Base-by-base conservation (phyloP, 352 stramenopile genomes). In the Phytopythium chamaehyphon region DNA sequence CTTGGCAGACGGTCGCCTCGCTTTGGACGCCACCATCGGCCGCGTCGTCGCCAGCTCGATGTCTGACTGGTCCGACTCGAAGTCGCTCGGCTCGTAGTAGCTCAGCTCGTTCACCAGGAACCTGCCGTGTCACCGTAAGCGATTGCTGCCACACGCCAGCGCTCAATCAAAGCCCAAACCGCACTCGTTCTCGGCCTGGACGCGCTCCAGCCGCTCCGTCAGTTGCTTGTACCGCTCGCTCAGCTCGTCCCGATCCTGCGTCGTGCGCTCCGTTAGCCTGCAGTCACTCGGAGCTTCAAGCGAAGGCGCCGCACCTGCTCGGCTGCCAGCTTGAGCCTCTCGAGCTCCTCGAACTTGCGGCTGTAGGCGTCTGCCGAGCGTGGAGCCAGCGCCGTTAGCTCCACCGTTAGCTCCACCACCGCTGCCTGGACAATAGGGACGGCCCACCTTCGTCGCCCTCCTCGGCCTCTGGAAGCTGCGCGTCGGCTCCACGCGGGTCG, bases 51-150 rank as follows among this genome's bases (percentile, higher is more conserved):
- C 23, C 18, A 24, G 24, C 24, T 33, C 47, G 8, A 67, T 39
- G 44, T 80, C 69, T 14, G 69, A 80, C 53, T 71, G 52, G 33
- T 78, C 71, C 31, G 71, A 76, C 46, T 78, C 71, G 40, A 82
- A 69, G 51, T 82, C 71, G 37, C 67, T 77, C 46, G 52, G 43
- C 33, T 57, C 40, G 47, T 73, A 82, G 47, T 64, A 58, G 22
- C 51, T 63, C 51, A 82, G 51, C 35, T 82, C 59, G 24, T 40
- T 36, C 24, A 82, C 52, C 35, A 82, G 58, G 51, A 72, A 76
- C 22, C 69, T 80, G 15, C 15, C 39, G 35, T 28, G 26, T 8
- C 14, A 24, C 2, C 6, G 28, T 57, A 18, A 46, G 31, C 8
- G 18, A 46, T 31, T 1, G 6, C 15, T 9, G 0, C 1, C 33